Base-by-base conservation (phyloP, 1,139 yeast genomes). In the Kodamaea suecica region DNA sequence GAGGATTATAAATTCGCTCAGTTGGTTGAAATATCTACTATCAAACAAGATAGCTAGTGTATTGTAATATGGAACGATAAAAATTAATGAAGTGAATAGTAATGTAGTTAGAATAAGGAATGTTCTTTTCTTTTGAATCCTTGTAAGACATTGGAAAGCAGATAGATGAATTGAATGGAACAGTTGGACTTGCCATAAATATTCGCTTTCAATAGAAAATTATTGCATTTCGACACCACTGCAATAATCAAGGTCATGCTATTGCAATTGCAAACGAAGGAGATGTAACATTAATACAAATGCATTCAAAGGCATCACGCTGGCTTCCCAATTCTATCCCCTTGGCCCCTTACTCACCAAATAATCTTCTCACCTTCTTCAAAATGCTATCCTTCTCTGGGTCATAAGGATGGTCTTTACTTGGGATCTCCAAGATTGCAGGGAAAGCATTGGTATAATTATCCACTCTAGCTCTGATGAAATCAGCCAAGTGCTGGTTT, bases 351-450 rank as follows among this genome's bases (percentile, higher is more conserved):
- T 70, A 87, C 65, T 90, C 97, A 30, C 97, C 97, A 67, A 90
- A 90, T 47, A 92, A 69, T 58, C 95, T 80, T 69, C 95, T 84
- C 21, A 92, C 98, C 59, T 95, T 83, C 66, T 94, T 82, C 65
- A 92, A 73, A 37, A 92, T 88, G 15, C 95, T 84, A 62, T 92
- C 99, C 78, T 90, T 94, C 60, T 90, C 97, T 16, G 98, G 98
- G 60, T 92, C 90, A 59, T 92, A 92, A 15, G 99, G 98, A 59
- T 92, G 97, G 56, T 92, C 99, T 67, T 92, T 92, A 12, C 97
- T 86, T 26, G 99, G 99, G 48, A 92, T 92, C 63, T 92, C 99
- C 54, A 92, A 72, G 34, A 92, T 80, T 3, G 98, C 97, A 5
- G 99, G 99, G 63, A 92, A 92, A 8, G 98, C 95, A 49, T 81